Conservation (phyloP, 2,329 filamentous ascomycete species). For the Aspergillus sp. region DNA sequence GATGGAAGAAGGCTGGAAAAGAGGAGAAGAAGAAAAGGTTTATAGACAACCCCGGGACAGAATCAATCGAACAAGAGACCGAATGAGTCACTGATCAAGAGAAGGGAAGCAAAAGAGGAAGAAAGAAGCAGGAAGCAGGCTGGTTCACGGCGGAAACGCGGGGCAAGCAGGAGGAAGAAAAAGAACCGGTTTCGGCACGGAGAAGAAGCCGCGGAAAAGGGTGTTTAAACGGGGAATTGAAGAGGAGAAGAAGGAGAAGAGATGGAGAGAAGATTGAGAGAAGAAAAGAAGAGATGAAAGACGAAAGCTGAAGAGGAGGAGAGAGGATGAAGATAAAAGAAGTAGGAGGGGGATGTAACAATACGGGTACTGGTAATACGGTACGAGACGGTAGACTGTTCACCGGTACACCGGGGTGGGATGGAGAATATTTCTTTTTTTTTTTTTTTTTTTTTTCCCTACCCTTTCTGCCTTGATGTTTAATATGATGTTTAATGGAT, state of each 20-base stretch:
- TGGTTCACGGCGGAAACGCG: too few relatives aligned
- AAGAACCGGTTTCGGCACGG: too few relatives aligned
- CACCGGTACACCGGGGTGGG: slow-evolving; percentile 20
- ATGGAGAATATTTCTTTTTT: slow-evolving; percentile 1
- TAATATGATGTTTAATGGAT: too few relatives aligned
- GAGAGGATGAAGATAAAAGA: background rate
- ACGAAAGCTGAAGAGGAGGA: background rate
- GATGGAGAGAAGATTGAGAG: background rate
- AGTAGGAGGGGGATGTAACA: slow-evolving; percentile 5
- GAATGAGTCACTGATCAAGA: background rate
- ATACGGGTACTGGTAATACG: slow-evolving; percentile 10
- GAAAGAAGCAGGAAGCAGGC: too few relatives aligned
- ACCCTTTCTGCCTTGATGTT: background rate
- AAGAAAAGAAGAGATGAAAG: background rate
- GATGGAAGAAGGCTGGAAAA: background rate
- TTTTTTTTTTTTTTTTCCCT: slow-evolving; percentile 1
- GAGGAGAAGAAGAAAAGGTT: slow-evolving; percentile 2
- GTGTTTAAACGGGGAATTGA: background rate
- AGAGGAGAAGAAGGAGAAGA: slow-evolving; percentile 1
- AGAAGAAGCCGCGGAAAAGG: too few relatives aligned
- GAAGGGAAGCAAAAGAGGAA: too few relatives aligned
- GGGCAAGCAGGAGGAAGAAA: too few relatives aligned
- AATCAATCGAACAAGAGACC: slow-evolving; percentile 1
- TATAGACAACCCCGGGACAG: slow-evolving; percentile 10
- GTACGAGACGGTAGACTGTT: slow-evolving; percentile 11